Conservation (phyloP, 1,284 basidiomycete genomes). For the Meripilus lineatus region DNA sequence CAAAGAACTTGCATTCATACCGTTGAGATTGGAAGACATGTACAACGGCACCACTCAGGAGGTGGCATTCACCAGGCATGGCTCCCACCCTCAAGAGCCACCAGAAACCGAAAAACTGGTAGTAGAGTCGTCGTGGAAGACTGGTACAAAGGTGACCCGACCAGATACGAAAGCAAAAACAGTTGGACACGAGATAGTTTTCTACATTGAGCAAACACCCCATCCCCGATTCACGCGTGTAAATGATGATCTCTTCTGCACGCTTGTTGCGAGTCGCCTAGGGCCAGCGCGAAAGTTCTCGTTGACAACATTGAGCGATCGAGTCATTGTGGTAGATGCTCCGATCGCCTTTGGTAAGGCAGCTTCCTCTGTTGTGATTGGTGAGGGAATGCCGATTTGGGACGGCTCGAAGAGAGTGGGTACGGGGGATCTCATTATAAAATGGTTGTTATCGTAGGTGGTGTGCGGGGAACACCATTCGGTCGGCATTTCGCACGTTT, state of each 20-base stretch:
- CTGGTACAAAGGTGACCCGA: conserved; percentile 90
- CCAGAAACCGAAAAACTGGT: conserved; percentile 93
- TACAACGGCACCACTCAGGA: conserved; percentile 87
- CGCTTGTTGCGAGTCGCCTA: conserved; percentile 67
- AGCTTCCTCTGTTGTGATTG: conserved; percentile 59
- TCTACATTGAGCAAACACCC: conserved; percentile 72
- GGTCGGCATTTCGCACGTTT: too few species aligned
- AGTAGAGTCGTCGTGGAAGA: conserved; percentile 86
- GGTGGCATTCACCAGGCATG: conserved; percentile 80
- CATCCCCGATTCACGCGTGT: conserved; percentile 68
- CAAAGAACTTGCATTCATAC: too few species aligned
- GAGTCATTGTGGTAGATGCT: conserved; percentile 54
- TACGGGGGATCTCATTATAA: conserved; percentile 76
- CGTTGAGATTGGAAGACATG: conserved; percentile 96
- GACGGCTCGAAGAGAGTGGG: conserved; percentile 52
- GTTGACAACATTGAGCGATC: conserved; percentile 69
- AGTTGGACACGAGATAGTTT: conserved; percentile 75
- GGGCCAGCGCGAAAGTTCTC: conserved; percentile 40
- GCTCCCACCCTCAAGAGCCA: too few species aligned
- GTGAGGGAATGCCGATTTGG: conserved; percentile 83
- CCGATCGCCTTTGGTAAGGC: conserved; percentile 65
- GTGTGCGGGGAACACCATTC: too few species aligned
- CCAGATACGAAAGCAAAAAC: conserved; percentile 71
- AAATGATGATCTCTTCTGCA: conserved; percentile 71
- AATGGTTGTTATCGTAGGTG: conserved; percentile 48